Base-by-base conservation (phyloP, 108 stramenopile genomes). In the Asterionellopsis glacialis region DNA sequence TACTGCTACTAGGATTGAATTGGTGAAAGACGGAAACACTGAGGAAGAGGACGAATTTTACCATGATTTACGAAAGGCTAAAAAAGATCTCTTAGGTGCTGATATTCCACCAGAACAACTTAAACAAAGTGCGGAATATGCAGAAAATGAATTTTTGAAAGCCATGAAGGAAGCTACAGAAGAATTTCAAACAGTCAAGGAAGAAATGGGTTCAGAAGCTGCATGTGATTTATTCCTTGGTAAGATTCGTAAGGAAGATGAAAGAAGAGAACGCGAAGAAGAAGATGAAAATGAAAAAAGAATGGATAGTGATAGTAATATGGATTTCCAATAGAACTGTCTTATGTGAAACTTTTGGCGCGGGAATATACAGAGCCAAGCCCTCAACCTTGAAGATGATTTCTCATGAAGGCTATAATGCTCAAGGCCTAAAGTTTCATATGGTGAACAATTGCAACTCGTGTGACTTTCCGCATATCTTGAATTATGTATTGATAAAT, bases 101-200 rank as follows among this genome's bases (percentile, higher is more conserved):
- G 19, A 22, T 0, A 45, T 64, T 25, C 63, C 63, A 44, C 51
- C 33, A 2, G 63, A 64, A 25, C 53, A 55, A 40, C 22, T 26
- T 10, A 19, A 26, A 43, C 41, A 53, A 55, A n/a, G 27, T 26
- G 52, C 63, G 15, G 43, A 11, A 55, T 41, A 41, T 40, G 51
- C 63, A n/a, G 63, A 64, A 64, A 27, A 27, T 9, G 63, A 53
- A 39, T 64, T 64, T 55, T 51, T 64, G 13, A 33, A 43, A 27
- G 63, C 63, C n/a, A 64, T 64, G 63, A 64, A 44, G n/a, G 52
- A 64, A 51, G 51, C 42, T 18, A 43, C 49, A 55, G 22, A 44
- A 15, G 63, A 64, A n/a, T 64, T 64, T 55, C 24, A 64, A 27
- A 28, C 16, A 53, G 43, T 51, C 44, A 71, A 59, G 59, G 64